Base-by-base conservation (phyloP, 2,329 filamentous ascomycete genomes). In the Hypomyces rosellus region DNA sequence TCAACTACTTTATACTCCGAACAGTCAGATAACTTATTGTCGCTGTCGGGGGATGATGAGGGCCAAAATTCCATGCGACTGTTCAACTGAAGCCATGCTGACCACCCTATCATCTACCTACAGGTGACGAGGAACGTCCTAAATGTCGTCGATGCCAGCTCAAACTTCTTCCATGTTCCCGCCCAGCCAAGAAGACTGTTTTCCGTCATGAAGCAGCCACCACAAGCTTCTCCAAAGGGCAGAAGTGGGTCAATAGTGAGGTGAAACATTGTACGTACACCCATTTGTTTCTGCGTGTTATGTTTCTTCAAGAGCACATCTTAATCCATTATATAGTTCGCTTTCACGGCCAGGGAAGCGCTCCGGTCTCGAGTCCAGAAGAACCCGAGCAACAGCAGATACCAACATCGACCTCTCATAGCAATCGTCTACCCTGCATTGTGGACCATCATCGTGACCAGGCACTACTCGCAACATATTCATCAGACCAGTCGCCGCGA, bases 51-150 rank as follows among this genome's bases (percentile, higher is more conserved):
- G 25, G 9, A 6, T 30, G 25, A 30, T 30, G 25, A 30, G 25
- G 9, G 6, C 9, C 6, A 30, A 30, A 7, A 7, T 30, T 30
- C 6, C 25, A 8, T 30, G 25, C 6, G 20, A 5, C 6, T 11
- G 9, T 30, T 8, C 25, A 11, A 11, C 25, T 30, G 25, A 30
- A 30, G 8, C 25, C 25, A 30, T 30, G 25, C 25, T 30, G 25
- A 30, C 9, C 6, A 30, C 16, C 5, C 14, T 40, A 6, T 6
- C 16, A 36, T 14, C 15, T 16, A 6, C 16, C 15, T 6, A 41
- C 41, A 71, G 67, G 69, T 39, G 69, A 71, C 39, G 68, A 71
- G 48, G 62, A 63, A n/a, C 62, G 61, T 2, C 69, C 69, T 2
- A 62, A 56, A 38, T 71, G 69, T 46, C 60, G 64, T 13, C 59